A percentile compares a stretch with the other conserved stretches of the same genome.
Conservation (phyloP, 192 early-diverging fungal genomes). For the Backusella australiensis region DNA sequence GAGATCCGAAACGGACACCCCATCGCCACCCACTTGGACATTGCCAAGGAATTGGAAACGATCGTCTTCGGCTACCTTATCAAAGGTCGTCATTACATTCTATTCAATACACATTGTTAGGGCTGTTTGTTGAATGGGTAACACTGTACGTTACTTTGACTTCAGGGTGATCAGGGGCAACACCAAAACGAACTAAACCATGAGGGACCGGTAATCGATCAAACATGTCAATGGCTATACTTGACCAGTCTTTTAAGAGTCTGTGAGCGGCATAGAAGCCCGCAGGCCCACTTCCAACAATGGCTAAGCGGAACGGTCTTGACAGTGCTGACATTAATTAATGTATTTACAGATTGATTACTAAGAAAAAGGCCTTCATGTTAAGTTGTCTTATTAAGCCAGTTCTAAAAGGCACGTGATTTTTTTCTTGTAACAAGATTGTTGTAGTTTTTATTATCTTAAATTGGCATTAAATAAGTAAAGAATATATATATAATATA, state of each 20-base stretch:
- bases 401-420: too few species aligned
- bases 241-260: conserved; percentile 60
- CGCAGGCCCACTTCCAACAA: conserved; percentile 81
- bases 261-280: conserved; percentile 90
- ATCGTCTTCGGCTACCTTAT: conserved; percentile 65
- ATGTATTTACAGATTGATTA: too few species aligned
- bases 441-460: background rate
- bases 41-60: conserved; percentile 83
- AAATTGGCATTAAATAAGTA: background rate
- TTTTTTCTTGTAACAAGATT: background rate
- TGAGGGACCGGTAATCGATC: conserved; percentile 84
- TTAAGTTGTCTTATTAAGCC: too few species aligned
- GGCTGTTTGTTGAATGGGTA: background rate
- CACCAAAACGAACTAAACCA: conserved; percentile 91
- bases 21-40: conserved; percentile 57
- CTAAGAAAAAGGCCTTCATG: too few species aligned
- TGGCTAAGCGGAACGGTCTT: conserved; percentile 51
- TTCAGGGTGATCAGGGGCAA: conserved; percentile 96
- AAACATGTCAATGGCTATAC: conserved; percentile 73
- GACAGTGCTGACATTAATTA: conserved; percentile 1
- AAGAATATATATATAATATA: background rate
- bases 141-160: conserved; percentile 68
- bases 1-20: conserved; percentile 51
- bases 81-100: conserved; percentile 88
- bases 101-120: conserved; percentile 20